A percentile compares a stretch with the other conserved stretches of the same genome.
These are phyloP conservation scores for Auriscalpium vulgare DNA, from an alignment of 768 basidiomycete genomes.

Conservation along the genomic window DNA sequence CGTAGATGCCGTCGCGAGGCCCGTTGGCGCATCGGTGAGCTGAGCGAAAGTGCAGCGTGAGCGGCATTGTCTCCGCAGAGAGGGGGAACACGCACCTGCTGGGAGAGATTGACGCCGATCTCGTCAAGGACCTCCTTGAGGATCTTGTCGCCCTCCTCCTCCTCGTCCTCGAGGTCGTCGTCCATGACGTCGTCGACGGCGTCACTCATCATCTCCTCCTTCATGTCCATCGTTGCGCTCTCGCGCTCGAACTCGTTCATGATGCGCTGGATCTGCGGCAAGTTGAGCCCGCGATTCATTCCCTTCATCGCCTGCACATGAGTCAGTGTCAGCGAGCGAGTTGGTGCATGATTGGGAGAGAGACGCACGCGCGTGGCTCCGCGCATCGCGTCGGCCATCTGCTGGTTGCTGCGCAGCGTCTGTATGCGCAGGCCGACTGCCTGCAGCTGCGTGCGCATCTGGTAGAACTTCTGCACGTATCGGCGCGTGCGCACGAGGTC, in stretches of 20 bases:
- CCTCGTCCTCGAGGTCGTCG: constrained; percentile 86
- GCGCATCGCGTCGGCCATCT: constrained; percentile 99
- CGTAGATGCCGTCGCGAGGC: constrained; percentile 52
- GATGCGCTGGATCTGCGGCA: constrained; percentile 90
- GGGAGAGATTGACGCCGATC: constrained; percentile 87
- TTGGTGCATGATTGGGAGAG: background rate
- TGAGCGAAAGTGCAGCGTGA: constrained; percentile 23
- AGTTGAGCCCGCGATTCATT: constrained; percentile 94
- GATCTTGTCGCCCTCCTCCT: constrained; percentile 93
- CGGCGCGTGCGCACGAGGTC: constrained; percentile 93
- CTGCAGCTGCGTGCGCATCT: constrained; percentile 97
- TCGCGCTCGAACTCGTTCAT: constrained; percentile 99
- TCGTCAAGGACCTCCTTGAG: constrained; percentile 94
- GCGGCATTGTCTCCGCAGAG: constrained; percentile 5
- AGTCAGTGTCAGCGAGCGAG: background rate
- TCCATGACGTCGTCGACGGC: constrained; percentile 98
- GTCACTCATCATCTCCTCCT: constrained; percentile 99
- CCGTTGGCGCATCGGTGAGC: constrained; percentile 80
- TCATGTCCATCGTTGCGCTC: constrained; percentile 99
- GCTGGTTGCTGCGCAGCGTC: constrained; percentile 91
- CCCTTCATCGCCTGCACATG: constrained; percentile 82
- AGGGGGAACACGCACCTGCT: constrained; percentile 47
- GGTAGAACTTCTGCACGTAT: constrained; percentile 97
- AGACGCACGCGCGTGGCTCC: constrained; percentile 84
- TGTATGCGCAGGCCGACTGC: constrained; percentile 94